phyloP scores from a whole-genome alignment of 192 early-diverging fungal species.

The Backusella mclennaniae region DNA sequence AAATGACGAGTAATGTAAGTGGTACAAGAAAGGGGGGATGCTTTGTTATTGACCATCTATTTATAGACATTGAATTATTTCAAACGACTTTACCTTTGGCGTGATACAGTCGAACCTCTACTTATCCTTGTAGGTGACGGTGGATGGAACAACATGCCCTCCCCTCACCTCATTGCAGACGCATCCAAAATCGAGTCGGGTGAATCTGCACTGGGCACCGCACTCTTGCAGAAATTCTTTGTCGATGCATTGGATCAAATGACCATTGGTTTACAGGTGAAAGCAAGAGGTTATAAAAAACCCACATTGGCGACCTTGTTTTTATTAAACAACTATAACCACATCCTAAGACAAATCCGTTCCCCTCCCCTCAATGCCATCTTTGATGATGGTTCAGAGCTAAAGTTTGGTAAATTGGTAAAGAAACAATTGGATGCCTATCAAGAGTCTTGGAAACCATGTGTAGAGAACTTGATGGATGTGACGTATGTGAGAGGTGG shows the following conservation, averaged over 20 bases:
- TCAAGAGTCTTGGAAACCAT: constrained; percentile 72
- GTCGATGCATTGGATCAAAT: constrained; percentile 59
- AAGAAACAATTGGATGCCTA: constrained; percentile 49
- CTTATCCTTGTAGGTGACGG: constrained; percentile 53
- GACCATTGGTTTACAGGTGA: constrained; percentile 57
- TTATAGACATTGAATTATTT: constrained; percentile 55
- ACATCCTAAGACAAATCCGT: constrained; percentile 65
- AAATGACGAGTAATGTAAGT: constrained; percentile 76
- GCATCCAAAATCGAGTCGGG: neutral
- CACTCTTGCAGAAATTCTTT: constrained; percentile 31
- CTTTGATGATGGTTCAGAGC: constrained; percentile 46
- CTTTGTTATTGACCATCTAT: too few species aligned
- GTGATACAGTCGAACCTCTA: constrained; percentile 55
- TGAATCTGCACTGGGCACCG: constrained; percentile 18
- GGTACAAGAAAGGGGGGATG: too few species aligned
- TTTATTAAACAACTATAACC: constrained; percentile 82
- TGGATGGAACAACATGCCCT: constrained; percentile 47
- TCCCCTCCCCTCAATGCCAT: constrained; percentile 46
- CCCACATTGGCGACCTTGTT: constrained; percentile 65
- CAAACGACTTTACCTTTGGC: constrained; percentile 56
- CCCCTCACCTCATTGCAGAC: neutral
- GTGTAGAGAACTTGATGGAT: constrained; percentile 73
- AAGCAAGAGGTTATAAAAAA: constrained; percentile 73
- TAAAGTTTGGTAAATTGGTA: constrained; percentile 54
- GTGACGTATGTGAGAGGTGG: constrained; percentile 68